Evolutionary conservation across 1,139 yeast species (phyloP).

Genomic region (Saccharomycopsis hybrid): DNA sequence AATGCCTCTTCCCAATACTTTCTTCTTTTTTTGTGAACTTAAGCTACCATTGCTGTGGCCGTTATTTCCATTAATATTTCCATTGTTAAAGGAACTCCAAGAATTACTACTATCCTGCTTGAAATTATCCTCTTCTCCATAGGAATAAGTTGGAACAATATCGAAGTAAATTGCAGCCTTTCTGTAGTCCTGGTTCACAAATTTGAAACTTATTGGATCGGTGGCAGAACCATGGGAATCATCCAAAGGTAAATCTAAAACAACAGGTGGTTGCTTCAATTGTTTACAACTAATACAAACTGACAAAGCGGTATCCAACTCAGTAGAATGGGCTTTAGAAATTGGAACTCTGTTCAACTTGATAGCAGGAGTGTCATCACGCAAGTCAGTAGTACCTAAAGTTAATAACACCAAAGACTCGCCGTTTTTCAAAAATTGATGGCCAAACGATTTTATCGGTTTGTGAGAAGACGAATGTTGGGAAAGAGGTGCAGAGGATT

Average conservation of each 20-base stretch:
- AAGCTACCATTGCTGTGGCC: neutral
- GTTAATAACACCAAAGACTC: constrained; percentile 72
- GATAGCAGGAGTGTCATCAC: constrained; percentile 56
- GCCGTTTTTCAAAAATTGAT: constrained; percentile 56
- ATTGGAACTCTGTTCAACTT: constrained; percentile 69
- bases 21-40: constrained; percentile 30
- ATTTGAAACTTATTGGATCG: constrained; percentile 76
- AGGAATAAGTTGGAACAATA: constrained; percentile 85
- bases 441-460: constrained; percentile 82
- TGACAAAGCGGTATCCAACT: constrained; percentile 82
- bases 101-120: neutral
- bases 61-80: neutral
- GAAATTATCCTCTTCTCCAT: constrained; percentile 26
- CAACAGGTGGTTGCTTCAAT: constrained; percentile 53
- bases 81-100: neutral
- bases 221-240: constrained; percentile 46
- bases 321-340: constrained; percentile 70
- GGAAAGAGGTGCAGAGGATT: neutral
- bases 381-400: constrained; percentile 77
- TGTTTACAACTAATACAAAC: constrained; percentile 58
- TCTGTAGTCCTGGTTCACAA: constrained; percentile 43
- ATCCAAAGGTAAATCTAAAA: constrained; percentile 78
- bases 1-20: constrained; percentile 78
- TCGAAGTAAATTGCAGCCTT: constrained; percentile 72
- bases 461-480: constrained; percentile 21